Evolutionary conservation across 345 rosid species (phyloP), one percentile per base, ranked within the genome.

Genomic region (Triadica sebifera): DNA sequence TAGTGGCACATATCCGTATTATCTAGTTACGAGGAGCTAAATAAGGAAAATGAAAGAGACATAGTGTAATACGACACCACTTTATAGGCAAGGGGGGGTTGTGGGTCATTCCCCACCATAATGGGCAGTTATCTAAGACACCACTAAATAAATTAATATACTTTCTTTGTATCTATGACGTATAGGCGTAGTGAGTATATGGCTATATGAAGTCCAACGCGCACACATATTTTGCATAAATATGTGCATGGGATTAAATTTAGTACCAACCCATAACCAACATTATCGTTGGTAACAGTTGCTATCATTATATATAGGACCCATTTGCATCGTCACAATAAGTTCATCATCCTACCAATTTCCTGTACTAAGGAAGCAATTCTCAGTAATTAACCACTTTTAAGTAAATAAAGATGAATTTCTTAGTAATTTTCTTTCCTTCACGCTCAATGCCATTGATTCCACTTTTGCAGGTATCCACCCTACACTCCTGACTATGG

Each of bases 401-500:
- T 29, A 51, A 43, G 20, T 50, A 19, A 13, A 67, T 29, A 13
- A 1, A 15, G 4, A 29, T 50, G 0, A 7, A 50, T 50, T 15
- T 15, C n/a, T 29, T 29, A 29, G 34, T 29, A 2, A 29, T 29
- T 2, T 29, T 29, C 34, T 29, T 29, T 29, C 34, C 1, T 29
- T 29, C 34, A 29, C 34, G 2, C 34, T 29, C 34, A 29, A 29
- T 29, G 34, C 34, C 34, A 29, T 2, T 29, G 34, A 29, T 29
- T 29, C 34, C 61, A 47, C 61, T 66, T 74, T 79, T 83, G 64
- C 93, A 93, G 94, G 87, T 92, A 84, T 80, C 81, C 86, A 80
- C 67, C 86, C 15, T 90, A 89, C 83, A 72, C 82, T 80, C 84
- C 93, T 75, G 95, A 89, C 47, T 93, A 88, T 77, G 92, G 92